Conservation (phyloP, 1,284 basidiomycete species). For the Psilocybe mexicana region DNA sequence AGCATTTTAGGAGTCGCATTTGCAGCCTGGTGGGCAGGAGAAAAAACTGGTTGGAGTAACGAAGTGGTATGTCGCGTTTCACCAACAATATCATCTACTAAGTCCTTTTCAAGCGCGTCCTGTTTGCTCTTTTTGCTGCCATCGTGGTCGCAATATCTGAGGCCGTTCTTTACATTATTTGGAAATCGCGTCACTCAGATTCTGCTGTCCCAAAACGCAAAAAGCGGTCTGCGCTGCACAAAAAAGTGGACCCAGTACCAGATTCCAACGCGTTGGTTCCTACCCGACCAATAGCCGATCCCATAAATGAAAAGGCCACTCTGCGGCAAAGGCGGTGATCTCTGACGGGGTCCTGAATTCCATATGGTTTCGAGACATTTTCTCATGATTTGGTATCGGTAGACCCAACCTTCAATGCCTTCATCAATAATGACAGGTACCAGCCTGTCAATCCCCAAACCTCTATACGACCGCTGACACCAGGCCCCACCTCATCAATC, state of each 20-base stretch:
- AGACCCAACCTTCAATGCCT: slow-evolving; percentile 47
- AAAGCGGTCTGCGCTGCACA: slow-evolving; percentile 27
- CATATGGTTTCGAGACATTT: neutral
- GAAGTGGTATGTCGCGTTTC: slow-evolving; percentile 62
- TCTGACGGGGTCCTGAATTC: neutral
- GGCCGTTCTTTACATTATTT: slow-evolving; percentile 68
- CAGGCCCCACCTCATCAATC: slow-evolving; percentile 45
- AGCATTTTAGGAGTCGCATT: slow-evolving; percentile 66
- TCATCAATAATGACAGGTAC: slow-evolving; percentile 69
- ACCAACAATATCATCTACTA: slow-evolving; percentile 7
- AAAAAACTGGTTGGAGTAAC: slow-evolving; percentile 58
- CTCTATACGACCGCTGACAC: slow-evolving; percentile 50
- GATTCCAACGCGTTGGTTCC: slow-evolving; percentile 2
- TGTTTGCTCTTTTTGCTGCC: slow-evolving; percentile 60
- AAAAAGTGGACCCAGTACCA: slow-evolving; percentile 34
- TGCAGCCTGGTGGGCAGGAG: slow-evolving; percentile 72
- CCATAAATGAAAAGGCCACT: slow-evolving; percentile 8
- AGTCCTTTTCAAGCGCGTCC: slow-evolving; percentile 48
- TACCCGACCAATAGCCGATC: neutral
- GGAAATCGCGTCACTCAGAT: slow-evolving; percentile 49
- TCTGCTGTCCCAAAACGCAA: slow-evolving; percentile 21
- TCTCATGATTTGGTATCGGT: slow-evolving; percentile 29
- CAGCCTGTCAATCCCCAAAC: slow-evolving; percentile 84
- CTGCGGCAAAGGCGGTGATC: slow-evolving; percentile 23
- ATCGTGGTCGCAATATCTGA: slow-evolving; percentile 67